Evolutionary conservation across 768 basidiomycete species (phyloP).

Genomic region (Leccinum barrowsii): DNA sequence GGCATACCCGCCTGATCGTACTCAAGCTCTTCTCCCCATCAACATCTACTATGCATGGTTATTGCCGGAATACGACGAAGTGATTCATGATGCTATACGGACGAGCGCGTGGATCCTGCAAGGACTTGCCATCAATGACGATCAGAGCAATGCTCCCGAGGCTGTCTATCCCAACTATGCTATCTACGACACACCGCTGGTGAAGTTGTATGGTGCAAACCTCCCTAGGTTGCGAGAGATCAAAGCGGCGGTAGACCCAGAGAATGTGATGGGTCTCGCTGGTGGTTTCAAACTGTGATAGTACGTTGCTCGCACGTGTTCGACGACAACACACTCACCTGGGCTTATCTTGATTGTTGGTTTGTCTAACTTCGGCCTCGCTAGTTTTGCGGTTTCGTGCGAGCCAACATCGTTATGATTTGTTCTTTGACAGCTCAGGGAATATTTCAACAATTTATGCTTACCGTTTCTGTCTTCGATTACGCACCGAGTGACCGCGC

Average conservation of each 20-base stretch:
- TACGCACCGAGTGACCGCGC: no score
- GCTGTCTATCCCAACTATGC: neutral
- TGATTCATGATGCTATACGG: slow-evolving; percentile 35
- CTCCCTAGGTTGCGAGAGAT: neutral
- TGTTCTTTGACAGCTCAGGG: no score
- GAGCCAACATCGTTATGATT: no score
- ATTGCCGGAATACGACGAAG: neutral
- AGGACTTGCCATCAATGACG: slow-evolving; percentile 38
- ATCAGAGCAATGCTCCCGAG: neutral
- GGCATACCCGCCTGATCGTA: slow-evolving; percentile 46
- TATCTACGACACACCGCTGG: neutral
- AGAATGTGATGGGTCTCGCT: neutral
- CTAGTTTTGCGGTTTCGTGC: no score
- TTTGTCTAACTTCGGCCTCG: neutral
- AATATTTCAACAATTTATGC: no score
- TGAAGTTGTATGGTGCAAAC: neutral
- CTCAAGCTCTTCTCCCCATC: slow-evolving; percentile 36
- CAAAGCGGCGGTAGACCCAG: neutral
- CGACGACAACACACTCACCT: neutral
- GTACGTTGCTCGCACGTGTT: neutral
- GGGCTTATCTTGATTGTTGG: neutral
- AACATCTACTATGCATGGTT: slow-evolving; percentile 39
- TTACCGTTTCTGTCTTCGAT: no score
- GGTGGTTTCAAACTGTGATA: neutral
- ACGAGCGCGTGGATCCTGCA: slow-evolving; percentile 37